A percentile compares a stretch with the other conserved stretches of the same genome.
These are phyloP conservation scores for Trichoderma hamatum DNA, from an alignment of 2,329 filamentous ascomycete species.

Conservation along the genomic window DNA sequence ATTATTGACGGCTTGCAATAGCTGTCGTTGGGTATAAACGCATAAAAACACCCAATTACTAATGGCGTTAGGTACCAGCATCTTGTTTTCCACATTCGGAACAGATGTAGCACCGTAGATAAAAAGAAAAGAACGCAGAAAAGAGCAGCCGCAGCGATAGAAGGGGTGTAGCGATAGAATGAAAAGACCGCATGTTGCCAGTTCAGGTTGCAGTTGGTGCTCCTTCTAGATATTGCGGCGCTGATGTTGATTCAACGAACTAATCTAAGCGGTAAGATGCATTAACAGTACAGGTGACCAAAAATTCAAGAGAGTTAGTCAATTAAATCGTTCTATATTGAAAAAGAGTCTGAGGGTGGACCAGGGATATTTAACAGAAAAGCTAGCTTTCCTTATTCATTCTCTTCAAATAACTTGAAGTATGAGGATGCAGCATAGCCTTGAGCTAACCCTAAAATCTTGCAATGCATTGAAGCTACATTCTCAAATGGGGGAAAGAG, in stretches of 20 bases:
- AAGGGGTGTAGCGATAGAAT: conserved; percentile 24
- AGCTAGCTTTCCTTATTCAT: neutral
- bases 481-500: neutral
- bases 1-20: no score
- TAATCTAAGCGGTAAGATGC: neutral
- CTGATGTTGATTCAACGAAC: neutral
- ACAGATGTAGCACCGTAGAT: conserved; percentile 5
- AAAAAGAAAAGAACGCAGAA: conserved; percentile 17
- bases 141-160: neutral
- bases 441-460: neutral
- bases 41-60: conserved; percentile 21
- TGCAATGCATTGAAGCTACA: neutral
- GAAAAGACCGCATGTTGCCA: conserved; percentile 24
- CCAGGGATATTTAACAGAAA: neutral
- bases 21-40: neutral
- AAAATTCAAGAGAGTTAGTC: neutral
- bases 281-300: neutral
- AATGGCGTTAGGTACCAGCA: conserved; percentile 23
- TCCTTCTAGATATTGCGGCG: neutral
- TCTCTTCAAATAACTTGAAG: neutral
- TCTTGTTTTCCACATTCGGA: conserved; percentile 22
- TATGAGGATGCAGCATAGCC: neutral
- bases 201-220: neutral
- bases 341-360: neutral
- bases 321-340: neutral